phyloP scores from a whole-genome alignment of 306 rosid genomes.

The Styphnolobium japonicum region DNA sequence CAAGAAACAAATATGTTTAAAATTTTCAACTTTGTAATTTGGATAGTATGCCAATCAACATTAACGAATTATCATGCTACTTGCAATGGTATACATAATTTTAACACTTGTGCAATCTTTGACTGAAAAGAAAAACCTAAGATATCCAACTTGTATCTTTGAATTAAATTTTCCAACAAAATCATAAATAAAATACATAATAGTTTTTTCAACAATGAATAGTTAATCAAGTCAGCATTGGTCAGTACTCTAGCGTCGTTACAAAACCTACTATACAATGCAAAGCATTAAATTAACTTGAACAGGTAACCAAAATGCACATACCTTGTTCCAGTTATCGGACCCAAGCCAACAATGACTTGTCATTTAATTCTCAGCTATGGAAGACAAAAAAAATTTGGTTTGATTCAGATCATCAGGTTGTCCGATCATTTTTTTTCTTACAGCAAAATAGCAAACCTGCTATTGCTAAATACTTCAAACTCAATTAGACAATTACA shows the following conservation, averaged over 20 bases:
- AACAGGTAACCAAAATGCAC: background rate
- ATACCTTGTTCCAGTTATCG: slow-evolving; percentile 62
- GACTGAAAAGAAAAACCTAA: background rate
- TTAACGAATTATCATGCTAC: background rate
- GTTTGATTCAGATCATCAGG: too few relatives aligned
- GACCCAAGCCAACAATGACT: slow-evolving; percentile 44
- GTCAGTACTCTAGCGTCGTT: background rate
- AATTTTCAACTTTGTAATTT: too few relatives aligned
- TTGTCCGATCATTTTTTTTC: too few relatives aligned
- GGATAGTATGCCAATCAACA: background rate
- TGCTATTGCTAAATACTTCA: too few relatives aligned
- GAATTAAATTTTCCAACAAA: background rate
- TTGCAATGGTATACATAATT: too few relatives aligned
- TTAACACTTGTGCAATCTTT: too few relatives aligned
- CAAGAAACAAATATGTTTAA: too few relatives aligned
- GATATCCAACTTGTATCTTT: background rate
- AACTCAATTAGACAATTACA: too few relatives aligned
- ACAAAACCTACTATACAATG: background rate
- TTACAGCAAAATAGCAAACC: too few relatives aligned
- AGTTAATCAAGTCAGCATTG: background rate
- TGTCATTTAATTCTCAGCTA: slow-evolving; percentile 29
- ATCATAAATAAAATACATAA: background rate
- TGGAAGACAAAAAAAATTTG: background rate
- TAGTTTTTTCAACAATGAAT: too few relatives aligned
- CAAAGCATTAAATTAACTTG: background rate